Conservation (phyloP, 495 filamentous ascomycete genomes). For the Lasiosphaeria ovina region DNA sequence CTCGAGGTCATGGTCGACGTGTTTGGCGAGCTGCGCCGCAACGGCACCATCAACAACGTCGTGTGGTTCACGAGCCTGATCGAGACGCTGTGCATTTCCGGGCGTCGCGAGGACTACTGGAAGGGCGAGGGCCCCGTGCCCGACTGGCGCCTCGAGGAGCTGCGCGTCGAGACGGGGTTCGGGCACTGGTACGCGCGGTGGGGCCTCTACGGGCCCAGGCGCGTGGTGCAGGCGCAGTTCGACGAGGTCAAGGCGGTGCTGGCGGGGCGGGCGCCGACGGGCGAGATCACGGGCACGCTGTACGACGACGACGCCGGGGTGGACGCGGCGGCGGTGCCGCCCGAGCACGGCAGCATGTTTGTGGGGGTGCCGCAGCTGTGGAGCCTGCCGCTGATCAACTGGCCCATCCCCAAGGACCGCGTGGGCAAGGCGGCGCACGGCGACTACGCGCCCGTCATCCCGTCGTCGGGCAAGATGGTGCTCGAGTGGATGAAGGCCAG, state of each 20-base stretch:
- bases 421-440: constrained; percentile 40
- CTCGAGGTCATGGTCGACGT: constrained; percentile 41
- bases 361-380: constrained; percentile 42
- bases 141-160: constrained; percentile 42
- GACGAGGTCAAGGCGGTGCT: constrained; percentile 42
- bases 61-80: constrained; percentile 48
- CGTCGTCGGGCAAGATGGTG: constrained; percentile 36
- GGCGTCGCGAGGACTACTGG: constrained; percentile 46
- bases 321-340: constrained; percentile 36
- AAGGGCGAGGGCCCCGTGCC: constrained; percentile 44
- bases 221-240: constrained; percentile 46
- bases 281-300: constrained; percentile 35
- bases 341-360: constrained; percentile 37
- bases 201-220: constrained; percentile 45
- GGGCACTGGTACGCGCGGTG: constrained; percentile 49
- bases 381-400: constrained; percentile 44
- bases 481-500: constrained; percentile 40
- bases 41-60: constrained; percentile 36
- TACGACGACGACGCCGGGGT: constrained; percentile 40
- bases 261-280: constrained; percentile 33
- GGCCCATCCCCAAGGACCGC: constrained; percentile 27
- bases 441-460: constrained; percentile 44
- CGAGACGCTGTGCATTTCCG: constrained; percentile 48
- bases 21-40: constrained; percentile 39
- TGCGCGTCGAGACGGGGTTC: constrained; percentile 41